These are phyloP conservation scores for Rhodotorula graminis DNA, from an alignment of 768 basidiomycete genomes.

Conservation along the genomic window DNA sequence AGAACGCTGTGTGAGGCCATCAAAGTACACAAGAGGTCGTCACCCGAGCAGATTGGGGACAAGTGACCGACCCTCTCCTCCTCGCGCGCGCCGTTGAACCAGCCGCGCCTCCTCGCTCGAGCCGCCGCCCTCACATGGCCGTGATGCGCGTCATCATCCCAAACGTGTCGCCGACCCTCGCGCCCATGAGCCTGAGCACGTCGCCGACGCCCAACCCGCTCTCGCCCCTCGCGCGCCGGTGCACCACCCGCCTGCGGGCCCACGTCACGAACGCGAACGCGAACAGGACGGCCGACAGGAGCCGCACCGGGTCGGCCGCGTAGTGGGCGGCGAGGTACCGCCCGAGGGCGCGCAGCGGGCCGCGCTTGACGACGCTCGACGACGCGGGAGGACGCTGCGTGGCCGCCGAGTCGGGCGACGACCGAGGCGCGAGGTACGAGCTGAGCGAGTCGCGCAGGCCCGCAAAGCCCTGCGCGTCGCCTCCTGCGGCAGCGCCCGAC, in stretches of 20 bases:
- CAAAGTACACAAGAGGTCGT: too few species aligned
- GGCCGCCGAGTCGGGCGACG: too few species aligned
- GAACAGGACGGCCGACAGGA: constrained; percentile 16
- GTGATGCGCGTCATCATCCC: constrained; percentile 33
- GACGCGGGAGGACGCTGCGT: neutral
- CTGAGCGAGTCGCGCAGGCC: constrained; percentile 13
- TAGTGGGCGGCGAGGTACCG: constrained; percentile 13
- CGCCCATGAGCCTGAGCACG: neutral
- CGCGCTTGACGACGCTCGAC: neutral
- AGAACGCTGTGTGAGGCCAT: too few species aligned
- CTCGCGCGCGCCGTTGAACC: too few species aligned
- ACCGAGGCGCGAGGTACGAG: constrained; percentile 6
- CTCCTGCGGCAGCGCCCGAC: neutral
- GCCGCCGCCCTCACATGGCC: neutral
- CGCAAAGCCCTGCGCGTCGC: neutral
- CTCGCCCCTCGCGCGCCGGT: neutral
- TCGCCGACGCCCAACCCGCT: constrained; percentile 4
- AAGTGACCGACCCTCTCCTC: too few species aligned
- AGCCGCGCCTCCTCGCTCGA: neutral
- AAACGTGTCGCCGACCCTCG: constrained; percentile 23
- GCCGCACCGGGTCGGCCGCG: constrained; percentile 24
- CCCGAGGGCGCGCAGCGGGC: neutral
- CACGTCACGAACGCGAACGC: constrained; percentile 20
- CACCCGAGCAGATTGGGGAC: too few species aligned
- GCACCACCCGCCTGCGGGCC: constrained; percentile 6